phyloP scores from a whole-genome alignment of 2,329 filamentous ascomycete genomes.

The Proliferodiscus dingleyae region DNA sequence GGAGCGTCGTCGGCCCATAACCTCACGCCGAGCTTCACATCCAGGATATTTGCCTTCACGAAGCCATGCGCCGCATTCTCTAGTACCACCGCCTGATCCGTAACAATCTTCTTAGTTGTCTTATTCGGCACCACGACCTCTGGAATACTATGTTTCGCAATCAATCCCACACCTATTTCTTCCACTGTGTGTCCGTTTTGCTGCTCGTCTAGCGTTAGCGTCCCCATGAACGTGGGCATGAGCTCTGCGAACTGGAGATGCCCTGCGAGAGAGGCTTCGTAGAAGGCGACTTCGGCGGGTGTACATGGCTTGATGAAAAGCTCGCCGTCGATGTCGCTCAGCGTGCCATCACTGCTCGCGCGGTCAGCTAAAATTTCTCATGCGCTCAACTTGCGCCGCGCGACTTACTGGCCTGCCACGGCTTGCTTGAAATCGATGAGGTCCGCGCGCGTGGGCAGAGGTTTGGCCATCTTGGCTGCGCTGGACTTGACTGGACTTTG shows the following conservation, averaged over 20 bases:
- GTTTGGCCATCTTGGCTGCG: slow-evolving; percentile 34
- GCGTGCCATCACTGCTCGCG: slow-evolving; percentile 71
- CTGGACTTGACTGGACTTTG: slow-evolving; percentile 6
- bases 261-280: slow-evolving; percentile 59
- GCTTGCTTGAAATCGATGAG: slow-evolving; percentile 68
- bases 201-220: slow-evolving; percentile 61
- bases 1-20: slow-evolving; percentile 77
- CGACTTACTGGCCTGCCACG: slow-evolving; percentile 77
- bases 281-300: slow-evolving; percentile 79
- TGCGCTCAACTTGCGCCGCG: slow-evolving; percentile 1
- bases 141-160: slow-evolving; percentile 26
- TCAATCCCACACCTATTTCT: slow-evolving; percentile 39
- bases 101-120: slow-evolving; percentile 52
- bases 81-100: slow-evolving; percentile 75
- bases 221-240: slow-evolving; percentile 83
- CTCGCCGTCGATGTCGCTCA: slow-evolving; percentile 76
- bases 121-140: slow-evolving; percentile 21
- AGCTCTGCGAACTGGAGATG: slow-evolving; percentile 72
- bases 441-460: slow-evolving; percentile 43
- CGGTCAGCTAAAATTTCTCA: slow-evolving; percentile 13
- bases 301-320: slow-evolving; percentile 95
- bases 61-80: slow-evolving; percentile 81
- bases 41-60: slow-evolving; percentile 80
- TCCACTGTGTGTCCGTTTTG: slow-evolving; percentile 44
- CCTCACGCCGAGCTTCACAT: slow-evolving; percentile 83